phyloP scores from a whole-genome alignment of 2,329 filamentous ascomycete species.

The Diaporthe nobilis region DNA sequence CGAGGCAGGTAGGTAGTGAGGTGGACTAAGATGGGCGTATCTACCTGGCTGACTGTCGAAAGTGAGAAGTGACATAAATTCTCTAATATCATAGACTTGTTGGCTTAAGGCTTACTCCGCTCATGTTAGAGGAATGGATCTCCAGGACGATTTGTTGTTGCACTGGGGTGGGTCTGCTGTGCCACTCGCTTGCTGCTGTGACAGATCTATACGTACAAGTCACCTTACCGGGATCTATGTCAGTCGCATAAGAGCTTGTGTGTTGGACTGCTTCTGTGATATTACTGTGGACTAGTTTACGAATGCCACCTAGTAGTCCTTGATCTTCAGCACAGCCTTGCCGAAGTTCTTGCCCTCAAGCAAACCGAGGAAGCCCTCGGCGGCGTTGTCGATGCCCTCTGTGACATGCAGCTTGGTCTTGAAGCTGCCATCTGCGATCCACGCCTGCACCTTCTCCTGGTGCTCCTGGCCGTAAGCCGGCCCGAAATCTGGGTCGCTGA shows the following conservation, averaged over 20 bases:
- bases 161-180: not conserved
- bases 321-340: conserved; percentile 82
- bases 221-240: not conserved
- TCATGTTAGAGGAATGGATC: not conserved
- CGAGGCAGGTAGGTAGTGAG: no score
- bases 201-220: not conserved
- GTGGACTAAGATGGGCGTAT: not conserved
- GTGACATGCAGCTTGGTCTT: conserved; percentile 79
- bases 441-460: conserved; percentile 81
- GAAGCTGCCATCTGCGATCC: conserved; percentile 82
- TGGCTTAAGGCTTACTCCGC: not conserved
- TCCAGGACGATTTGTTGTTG: not conserved
- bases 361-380: conserved; percentile 81
- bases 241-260: not conserved
- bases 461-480: conserved; percentile 78
- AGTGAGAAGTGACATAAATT: not conserved
- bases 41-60: not conserved
- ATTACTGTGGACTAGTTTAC: not conserved
- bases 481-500: conserved; percentile 75
- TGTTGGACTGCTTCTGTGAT: not conserved
- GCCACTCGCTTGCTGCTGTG: not conserved
- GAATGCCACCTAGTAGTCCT: conserved; percentile 36
- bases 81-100: not conserved
- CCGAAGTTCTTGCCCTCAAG: conserved; percentile 86
- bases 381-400: conserved; percentile 82